Conservation (phyloP, 805 yeast species). For the Metschnikowia matae region DNA sequence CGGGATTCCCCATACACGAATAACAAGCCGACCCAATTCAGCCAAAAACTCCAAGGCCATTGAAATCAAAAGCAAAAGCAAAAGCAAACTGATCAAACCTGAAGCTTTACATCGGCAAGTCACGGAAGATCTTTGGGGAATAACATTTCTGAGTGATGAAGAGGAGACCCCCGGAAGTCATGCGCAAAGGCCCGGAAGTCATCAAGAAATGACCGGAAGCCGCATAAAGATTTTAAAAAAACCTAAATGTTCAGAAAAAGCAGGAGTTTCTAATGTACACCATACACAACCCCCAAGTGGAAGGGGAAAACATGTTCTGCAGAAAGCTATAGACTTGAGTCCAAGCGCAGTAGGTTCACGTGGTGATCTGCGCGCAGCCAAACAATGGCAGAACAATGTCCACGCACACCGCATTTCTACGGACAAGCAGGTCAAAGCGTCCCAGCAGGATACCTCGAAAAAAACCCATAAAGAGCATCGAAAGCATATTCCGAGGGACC, state of each 20-base stretch:
- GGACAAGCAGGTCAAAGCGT: background rate
- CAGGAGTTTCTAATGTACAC: background rate
- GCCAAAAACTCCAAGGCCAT: background rate
- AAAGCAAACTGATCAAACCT: background rate
- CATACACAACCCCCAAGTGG: too few species aligned
- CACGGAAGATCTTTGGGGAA: slow-evolving; percentile 25
- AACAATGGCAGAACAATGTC: background rate
- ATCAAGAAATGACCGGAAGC: background rate
- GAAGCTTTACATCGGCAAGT: slow-evolving; percentile 17
- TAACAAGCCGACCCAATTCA: too few species aligned
- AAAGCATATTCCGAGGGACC: too few species aligned
- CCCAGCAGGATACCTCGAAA: background rate
- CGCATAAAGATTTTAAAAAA: background rate
- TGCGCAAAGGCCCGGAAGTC: too few species aligned
- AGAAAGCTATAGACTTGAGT: too few species aligned
- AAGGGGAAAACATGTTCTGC: too few species aligned
- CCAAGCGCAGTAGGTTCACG: background rate
- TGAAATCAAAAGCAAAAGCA: background rate
- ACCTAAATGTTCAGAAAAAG: background rate
- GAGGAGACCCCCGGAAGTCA: slow-evolving; percentile 21
- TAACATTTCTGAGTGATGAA: slow-evolving; percentile 25
- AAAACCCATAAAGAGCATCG: background rate
- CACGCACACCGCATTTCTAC: too few species aligned
- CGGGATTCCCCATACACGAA: too few species aligned
- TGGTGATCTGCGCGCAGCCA: slow-evolving; percentile 7